Evolutionary conservation across 129 eudicot species (phyloP).

Genomic region (Apium graveolens): DNA sequence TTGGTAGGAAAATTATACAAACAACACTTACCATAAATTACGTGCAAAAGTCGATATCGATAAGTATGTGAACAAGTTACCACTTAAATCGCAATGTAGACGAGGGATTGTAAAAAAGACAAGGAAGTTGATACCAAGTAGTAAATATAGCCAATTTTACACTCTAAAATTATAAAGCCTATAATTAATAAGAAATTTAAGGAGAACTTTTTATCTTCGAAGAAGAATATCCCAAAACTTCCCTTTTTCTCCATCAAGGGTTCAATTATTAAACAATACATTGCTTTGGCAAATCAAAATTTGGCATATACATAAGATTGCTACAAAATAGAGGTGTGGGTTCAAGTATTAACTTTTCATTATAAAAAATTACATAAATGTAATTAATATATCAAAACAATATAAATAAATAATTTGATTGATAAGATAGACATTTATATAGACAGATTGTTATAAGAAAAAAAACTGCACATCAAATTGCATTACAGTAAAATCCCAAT

Average conservation of each 20-base stretch:
- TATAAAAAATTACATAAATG: neutral
- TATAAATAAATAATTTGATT: too few relatives aligned
- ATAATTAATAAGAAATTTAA: neutral
- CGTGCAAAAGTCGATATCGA: neutral
- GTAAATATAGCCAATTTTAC: neutral
- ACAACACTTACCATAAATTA: neutral
- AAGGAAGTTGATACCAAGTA: neutral
- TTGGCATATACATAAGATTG: neutral
- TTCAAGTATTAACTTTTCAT: neutral
- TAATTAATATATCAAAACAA: too few relatives aligned
- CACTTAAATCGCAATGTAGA: neutral
- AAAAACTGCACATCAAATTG: too few relatives aligned
- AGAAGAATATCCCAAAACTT: neutral
- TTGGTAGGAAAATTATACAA: neutral
- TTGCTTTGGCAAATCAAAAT: neutral
- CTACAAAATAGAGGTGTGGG: neutral
- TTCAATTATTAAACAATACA: neutral
- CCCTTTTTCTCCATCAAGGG: neutral
- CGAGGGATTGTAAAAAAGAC: neutral
- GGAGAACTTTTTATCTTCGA: neutral
- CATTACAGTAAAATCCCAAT: too few relatives aligned
- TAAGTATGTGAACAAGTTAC: neutral
- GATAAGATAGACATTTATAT: too few relatives aligned
- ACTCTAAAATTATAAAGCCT: neutral
- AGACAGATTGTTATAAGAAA: too few relatives aligned